These are phyloP conservation scores for Parietaria judaica DNA, from an alignment of 306 rosid species.

Conservation along the genomic window DNA sequence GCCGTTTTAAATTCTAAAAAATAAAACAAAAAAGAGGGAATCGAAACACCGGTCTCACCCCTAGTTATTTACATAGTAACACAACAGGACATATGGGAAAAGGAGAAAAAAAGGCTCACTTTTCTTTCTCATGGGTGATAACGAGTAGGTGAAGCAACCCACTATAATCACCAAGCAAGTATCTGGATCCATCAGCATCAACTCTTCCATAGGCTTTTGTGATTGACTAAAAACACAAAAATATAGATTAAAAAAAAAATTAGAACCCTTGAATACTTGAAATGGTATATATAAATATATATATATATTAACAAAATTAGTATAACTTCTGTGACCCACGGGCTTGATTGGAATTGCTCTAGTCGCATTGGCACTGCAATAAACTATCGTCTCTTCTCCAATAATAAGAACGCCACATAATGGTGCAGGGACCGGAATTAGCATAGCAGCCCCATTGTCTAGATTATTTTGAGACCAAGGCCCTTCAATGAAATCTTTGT, in stretches of 20 bases:
- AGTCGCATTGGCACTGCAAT: slow-evolving; percentile 90
- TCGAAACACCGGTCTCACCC: too few species aligned
- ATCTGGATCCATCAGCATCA: slow-evolving; percentile 95
- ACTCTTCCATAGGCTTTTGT: slow-evolving; percentile 93
- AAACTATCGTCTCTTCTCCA: slow-evolving; percentile 96
- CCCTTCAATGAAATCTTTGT: slow-evolving; percentile 95
- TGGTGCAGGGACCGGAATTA: slow-evolving; percentile 96
- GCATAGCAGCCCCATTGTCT: slow-evolving; percentile 89
- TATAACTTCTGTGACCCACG: slow-evolving; percentile 37
- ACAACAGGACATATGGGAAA: not conserved
- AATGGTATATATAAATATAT: not conserved
- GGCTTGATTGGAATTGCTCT: slow-evolving; percentile 89
- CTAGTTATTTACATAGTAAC: not conserved
- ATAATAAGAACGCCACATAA: slow-evolving; percentile 93
- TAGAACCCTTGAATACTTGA: not conserved
- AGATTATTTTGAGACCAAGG: slow-evolving; percentile 96
- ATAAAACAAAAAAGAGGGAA: not conserved
- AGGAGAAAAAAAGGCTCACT: slow-evolving; percentile 35
- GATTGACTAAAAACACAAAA: slow-evolving; percentile 46
- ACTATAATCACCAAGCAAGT: slow-evolving; percentile 89
- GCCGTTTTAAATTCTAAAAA: not conserved
- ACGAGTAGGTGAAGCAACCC: slow-evolving; percentile 93
- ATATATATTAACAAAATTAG: not conserved
- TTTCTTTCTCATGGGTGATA: slow-evolving; percentile 90
- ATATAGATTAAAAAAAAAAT: not conserved